A percentile compares a stretch with the other conserved stretches of the same genome.
These are phyloP conservation scores for Epichloe elymi DNA, from an alignment of 2,329 filamentous ascomycete species.

Conservation along the genomic window DNA sequence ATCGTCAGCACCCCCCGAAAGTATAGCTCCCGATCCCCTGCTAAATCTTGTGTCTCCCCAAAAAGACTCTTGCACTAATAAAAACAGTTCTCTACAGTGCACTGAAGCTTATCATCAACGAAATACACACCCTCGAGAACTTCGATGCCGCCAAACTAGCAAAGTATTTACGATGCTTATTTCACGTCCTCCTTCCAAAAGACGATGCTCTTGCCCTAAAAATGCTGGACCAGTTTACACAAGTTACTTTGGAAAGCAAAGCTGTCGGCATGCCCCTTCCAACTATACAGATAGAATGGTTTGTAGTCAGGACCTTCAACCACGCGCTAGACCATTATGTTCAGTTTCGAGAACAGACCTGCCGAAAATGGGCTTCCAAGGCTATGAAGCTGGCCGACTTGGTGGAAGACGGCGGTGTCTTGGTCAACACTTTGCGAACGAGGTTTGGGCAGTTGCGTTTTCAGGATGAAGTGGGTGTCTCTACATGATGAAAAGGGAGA, in stretches of 20 bases:
- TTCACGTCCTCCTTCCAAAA: slow-evolving; percentile 50
- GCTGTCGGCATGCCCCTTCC: slow-evolving; percentile 42
- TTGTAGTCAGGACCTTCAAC: slow-evolving; percentile 58
- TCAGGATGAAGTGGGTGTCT: neutral
- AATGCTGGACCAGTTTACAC: slow-evolving; percentile 50
- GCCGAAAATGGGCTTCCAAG: slow-evolving; percentile 48
- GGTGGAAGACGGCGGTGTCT: slow-evolving; percentile 37
- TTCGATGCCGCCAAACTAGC: slow-evolving; percentile 49
- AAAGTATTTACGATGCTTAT: slow-evolving; percentile 67
- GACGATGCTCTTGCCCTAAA: slow-evolving; percentile 42
- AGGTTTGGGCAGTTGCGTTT: slow-evolving; percentile 27
- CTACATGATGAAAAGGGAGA: neutral
- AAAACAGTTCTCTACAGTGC: slow-evolving; percentile 34
- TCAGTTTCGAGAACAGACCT: slow-evolving; percentile 37
- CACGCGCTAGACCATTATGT: slow-evolving; percentile 54
- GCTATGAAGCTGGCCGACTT: slow-evolving; percentile 49
- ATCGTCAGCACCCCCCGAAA: slow-evolving; percentile 33
- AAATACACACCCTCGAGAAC: slow-evolving; percentile 43
- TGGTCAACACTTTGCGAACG: slow-evolving; percentile 31
- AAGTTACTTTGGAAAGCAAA: slow-evolving; percentile 36
- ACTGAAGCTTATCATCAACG: slow-evolving; percentile 56
- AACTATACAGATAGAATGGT: slow-evolving; percentile 58
- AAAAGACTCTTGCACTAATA: neutral
- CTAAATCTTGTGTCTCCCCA: neutral
- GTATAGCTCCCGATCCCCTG: slow-evolving; percentile 19